phyloP scores from a whole-genome alignment of 306 rosid species.

The Mimosa bimucronata region DNA sequence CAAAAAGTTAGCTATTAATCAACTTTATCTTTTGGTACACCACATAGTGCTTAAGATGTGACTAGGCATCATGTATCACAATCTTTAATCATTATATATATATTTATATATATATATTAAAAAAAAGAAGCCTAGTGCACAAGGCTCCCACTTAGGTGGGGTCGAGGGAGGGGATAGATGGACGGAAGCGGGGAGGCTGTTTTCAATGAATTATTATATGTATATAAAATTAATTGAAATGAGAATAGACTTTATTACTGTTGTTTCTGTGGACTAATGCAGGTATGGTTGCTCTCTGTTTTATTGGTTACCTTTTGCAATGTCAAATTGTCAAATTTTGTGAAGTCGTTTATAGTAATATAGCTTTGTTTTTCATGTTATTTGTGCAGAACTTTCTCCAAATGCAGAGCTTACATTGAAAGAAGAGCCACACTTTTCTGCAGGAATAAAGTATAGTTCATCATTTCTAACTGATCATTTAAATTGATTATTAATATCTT shows the following conservation, averaged over 20 bases:
- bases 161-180: too few relatives aligned
- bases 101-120: too few relatives aligned
- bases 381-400: slow-evolving; percentile 60
- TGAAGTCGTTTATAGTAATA: background rate
- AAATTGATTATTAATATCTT: slow-evolving; percentile 24
- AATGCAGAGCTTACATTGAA: slow-evolving; percentile 59
- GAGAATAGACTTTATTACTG: background rate
- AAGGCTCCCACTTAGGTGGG: too few relatives aligned
- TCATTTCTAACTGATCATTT: slow-evolving; percentile 35
- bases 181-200: too few relatives aligned
- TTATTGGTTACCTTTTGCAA: slow-evolving; percentile 20
- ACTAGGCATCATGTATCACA: background rate
- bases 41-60: background rate
- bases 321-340: slow-evolving; percentile 22
- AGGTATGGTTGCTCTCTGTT: background rate
- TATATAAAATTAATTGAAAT: background rate
- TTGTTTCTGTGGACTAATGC: background rate
- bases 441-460: slow-evolving; percentile 53
- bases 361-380: background rate
- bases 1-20: too few relatives aligned
- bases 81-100: background rate
- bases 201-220: background rate
- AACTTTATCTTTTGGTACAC: background rate
- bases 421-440: slow-evolving; percentile 58
- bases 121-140: too few relatives aligned